Percentiles rank a stretch among this genome's conserved stretches.
Evolutionary conservation across 129 eudicot genomes (phyloP).

Genomic region (Flaveria brownii): DNA sequence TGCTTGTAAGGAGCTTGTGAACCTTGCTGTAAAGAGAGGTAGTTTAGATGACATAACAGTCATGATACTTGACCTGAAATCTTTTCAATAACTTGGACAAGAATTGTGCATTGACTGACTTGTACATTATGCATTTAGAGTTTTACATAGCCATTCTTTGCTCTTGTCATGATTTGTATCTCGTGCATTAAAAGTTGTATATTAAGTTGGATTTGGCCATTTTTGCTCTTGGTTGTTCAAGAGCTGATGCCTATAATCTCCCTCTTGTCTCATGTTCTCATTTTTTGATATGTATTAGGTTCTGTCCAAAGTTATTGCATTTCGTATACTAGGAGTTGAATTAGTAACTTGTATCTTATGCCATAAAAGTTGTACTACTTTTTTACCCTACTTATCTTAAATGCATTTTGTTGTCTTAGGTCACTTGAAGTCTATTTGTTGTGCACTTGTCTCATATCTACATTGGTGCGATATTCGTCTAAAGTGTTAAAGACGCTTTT

Average conservation of each 20-base stretch:
- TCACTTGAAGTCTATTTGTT: too few species aligned
- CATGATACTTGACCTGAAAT: slow-evolving; percentile 74
- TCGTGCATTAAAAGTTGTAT: background rate
- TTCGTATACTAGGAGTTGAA: too few species aligned
- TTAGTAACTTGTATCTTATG: too few species aligned
- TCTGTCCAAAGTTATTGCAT: too few species aligned
- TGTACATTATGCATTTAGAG: slow-evolving; percentile 33
- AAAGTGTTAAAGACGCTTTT: too few species aligned
- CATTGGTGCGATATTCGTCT: too few species aligned
- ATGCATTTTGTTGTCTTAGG: too few species aligned
- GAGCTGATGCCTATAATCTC: background rate
- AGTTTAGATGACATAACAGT: slow-evolving; percentile 95
- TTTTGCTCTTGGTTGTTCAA: background rate
- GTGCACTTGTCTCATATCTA: too few species aligned
- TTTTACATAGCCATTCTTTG: background rate
- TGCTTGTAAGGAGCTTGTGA: slow-evolving; percentile 83
- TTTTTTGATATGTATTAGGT: too few species aligned
- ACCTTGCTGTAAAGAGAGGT: slow-evolving; percentile 86
- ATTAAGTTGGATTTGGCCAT: background rate
- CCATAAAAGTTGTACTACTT: too few species aligned
- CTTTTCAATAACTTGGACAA: slow-evolving; percentile 37
- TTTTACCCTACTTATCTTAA: too few species aligned
- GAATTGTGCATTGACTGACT: slow-evolving; percentile 24
- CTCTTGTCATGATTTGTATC: background rate
- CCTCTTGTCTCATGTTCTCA: too few species aligned